phyloP scores from a whole-genome alignment of 805 yeast genomes.

The Clavispora santaluciae region DNA sequence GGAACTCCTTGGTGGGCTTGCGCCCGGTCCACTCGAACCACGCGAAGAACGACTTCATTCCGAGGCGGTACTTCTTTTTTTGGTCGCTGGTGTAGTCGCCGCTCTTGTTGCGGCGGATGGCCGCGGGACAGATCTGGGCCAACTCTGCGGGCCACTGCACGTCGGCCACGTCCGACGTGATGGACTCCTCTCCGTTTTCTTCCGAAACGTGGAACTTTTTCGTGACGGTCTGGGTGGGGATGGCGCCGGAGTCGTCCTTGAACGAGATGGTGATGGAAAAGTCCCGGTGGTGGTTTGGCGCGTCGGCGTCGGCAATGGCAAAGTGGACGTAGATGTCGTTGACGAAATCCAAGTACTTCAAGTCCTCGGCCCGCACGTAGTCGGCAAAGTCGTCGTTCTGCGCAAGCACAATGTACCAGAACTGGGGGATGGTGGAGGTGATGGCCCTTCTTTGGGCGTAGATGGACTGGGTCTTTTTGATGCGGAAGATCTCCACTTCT shows the following conservation, averaged over 20 bases:
- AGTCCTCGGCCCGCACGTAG: conserved; percentile 69
- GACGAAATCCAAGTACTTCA: conserved; percentile 65
- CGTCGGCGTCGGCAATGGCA: conserved; percentile 31
- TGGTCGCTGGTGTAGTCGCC: conserved; percentile 43
- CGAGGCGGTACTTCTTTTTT: conserved; percentile 58
- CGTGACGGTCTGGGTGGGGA: conserved; percentile 53
- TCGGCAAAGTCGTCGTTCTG: conserved; percentile 84
- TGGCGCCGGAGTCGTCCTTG: conserved; percentile 35
- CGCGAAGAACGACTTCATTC: conserved; percentile 81
- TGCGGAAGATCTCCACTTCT: conserved; percentile 52
- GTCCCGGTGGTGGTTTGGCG: conserved; percentile 41
- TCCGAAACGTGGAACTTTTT: conserved; percentile 52
- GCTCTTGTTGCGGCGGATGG: conserved; percentile 33
- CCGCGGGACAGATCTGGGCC: conserved; percentile 49
- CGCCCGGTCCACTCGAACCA: conserved; percentile 85
- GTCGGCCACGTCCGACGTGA: conserved; percentile 50
- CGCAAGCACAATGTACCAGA: conserved; percentile 85
- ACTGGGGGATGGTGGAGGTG: conserved; percentile 57
- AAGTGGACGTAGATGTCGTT: conserved; percentile 59
- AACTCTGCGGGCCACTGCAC: conserved; percentile 70
- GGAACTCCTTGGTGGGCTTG: conserved; percentile 71
- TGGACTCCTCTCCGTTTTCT: conserved; percentile 50
- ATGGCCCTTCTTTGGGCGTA: conserved; percentile 53
- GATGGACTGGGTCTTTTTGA: conserved; percentile 50
- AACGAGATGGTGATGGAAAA: conserved; percentile 61